Percentiles rank a stretch among this genome's conserved stretches.
Evolutionary conservation across 139 green algal species (phyloP).

Genomic region (Micractinium conductrix): DNA sequence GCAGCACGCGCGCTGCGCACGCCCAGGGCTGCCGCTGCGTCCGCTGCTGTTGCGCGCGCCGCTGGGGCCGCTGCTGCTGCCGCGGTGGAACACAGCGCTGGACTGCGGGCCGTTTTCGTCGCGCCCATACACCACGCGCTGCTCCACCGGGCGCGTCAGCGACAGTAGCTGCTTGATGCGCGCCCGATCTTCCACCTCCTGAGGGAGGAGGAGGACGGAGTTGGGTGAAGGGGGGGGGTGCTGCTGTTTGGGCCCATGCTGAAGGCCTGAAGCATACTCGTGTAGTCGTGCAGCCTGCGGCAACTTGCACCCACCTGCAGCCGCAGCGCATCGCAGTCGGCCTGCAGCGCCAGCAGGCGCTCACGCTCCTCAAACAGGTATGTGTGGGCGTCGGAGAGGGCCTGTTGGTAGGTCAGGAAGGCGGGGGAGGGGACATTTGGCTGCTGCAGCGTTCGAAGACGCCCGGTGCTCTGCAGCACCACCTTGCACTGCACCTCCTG

Average conservation of each 20-base stretch:
- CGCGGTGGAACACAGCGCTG: not conserved
- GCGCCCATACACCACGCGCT: conserved; percentile 12
- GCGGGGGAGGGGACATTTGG: not conserved
- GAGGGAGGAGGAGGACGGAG: too few relatives aligned
- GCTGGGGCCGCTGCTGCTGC: not conserved
- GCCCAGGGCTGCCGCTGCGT: not conserved
- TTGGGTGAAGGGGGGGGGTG: too few relatives aligned
- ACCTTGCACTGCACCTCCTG: too few relatives aligned
- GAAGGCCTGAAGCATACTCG: too few relatives aligned
- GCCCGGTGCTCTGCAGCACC: too few relatives aligned
- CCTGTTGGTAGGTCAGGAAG: conserved; percentile 48
- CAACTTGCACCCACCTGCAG: too few relatives aligned
- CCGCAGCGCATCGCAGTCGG: conserved; percentile 85
- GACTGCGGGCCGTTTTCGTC: not conserved
- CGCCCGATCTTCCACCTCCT: conserved; percentile 76
- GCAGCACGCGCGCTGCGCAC: not conserved
- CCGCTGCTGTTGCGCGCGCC: not conserved
- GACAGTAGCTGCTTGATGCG: conserved; percentile 84
- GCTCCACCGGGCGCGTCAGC: conserved; percentile 56
- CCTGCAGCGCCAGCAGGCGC: conserved; percentile 79
- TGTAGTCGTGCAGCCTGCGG: too few relatives aligned
- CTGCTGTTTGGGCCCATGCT: too few relatives aligned
- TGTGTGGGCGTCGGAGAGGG: conserved; percentile 81
- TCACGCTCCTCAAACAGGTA: conserved; percentile 90
- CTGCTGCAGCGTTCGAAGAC: too few relatives aligned